Conservation (phyloP, 164 flowering plant genomes). For the Berberis thunbergii region DNA sequence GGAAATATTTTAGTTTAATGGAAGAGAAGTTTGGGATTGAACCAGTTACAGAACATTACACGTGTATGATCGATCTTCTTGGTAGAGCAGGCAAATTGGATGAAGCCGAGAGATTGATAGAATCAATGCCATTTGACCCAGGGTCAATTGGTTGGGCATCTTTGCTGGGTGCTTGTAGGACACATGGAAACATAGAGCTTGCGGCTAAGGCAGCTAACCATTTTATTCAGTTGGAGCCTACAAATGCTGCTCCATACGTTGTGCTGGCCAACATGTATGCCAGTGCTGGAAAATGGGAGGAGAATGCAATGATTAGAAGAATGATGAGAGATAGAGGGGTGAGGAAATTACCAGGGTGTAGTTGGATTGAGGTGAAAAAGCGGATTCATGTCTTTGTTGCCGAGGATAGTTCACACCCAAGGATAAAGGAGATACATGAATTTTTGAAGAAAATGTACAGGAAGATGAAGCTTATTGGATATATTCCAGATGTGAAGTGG, state of each 20-base stretch:
- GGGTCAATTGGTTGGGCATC: constrained; percentile 56
- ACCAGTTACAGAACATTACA: constrained; percentile 61
- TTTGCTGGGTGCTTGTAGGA: constrained; percentile 69
- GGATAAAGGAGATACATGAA: constrained; percentile 42
- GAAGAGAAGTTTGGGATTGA: constrained; percentile 37
- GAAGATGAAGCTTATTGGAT: constrained; percentile 57
- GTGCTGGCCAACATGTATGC: constrained; percentile 66
- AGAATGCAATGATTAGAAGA: constrained; percentile 33
- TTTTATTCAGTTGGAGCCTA: constrained; percentile 45
- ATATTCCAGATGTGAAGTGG: constrained; percentile 60
- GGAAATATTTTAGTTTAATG: constrained; percentile 45
- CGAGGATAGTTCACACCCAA: constrained; percentile 66
- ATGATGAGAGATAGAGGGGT: constrained; percentile 60
- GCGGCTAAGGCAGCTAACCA: constrained; percentile 60
- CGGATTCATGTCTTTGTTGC: constrained; percentile 62
- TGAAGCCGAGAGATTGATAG: constrained; percentile 59
- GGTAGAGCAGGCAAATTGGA: constrained; percentile 69
- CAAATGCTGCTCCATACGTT: constrained; percentile 60
- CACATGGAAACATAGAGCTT: constrained; percentile 53
- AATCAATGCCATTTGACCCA: constrained; percentile 54
- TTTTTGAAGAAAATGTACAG: constrained; percentile 45
- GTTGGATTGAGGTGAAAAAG: constrained; percentile 71
- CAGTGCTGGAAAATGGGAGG: constrained; percentile 46
- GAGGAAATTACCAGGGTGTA: constrained; percentile 70
- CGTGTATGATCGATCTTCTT: constrained; percentile 82